These are phyloP conservation scores for Metschnikowia anglica DNA, from an alignment of 805 yeast genomes.

Conservation along the genomic window DNA sequence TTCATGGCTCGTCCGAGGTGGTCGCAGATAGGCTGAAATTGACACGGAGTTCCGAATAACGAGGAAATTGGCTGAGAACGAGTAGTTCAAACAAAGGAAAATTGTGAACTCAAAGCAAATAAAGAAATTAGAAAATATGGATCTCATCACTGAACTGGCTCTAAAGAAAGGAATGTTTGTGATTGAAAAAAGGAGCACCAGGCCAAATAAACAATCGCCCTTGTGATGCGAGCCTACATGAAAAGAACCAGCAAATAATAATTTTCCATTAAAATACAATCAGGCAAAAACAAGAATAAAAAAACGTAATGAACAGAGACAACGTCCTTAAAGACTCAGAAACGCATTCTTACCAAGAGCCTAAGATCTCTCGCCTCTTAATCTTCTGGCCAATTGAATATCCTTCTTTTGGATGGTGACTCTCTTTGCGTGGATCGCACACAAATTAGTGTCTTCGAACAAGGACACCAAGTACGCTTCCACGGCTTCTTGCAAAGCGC, in stretches of 20 bases:
- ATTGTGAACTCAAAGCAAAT: too few species aligned
- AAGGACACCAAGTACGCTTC: slow-evolving; percentile 48
- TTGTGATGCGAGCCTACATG: too few species aligned
- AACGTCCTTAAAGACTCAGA: too few species aligned
- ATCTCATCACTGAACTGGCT: too few species aligned
- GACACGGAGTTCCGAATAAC: slow-evolving; percentile 4
- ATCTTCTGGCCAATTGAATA: slow-evolving; percentile 48
- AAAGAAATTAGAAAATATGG: too few species aligned
- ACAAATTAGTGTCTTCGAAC: slow-evolving; percentile 48
- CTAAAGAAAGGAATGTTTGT: too few species aligned
- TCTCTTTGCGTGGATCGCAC: slow-evolving; percentile 50
- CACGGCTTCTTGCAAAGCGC: slow-evolving; percentile 48
- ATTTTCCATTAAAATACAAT: not conserved
- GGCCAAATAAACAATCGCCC: too few species aligned
- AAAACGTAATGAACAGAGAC: too few species aligned
- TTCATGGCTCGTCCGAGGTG: not conserved
- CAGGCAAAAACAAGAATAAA: not conserved
- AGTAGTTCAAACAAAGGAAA: too few species aligned
- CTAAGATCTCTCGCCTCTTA: slow-evolving; percentile 46
- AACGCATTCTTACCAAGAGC: too few species aligned
- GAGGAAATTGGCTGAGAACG: too few species aligned
- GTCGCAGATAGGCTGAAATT: slow-evolving; percentile 3
- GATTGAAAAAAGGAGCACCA: too few species aligned
- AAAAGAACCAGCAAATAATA: not conserved
- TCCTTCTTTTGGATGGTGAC: slow-evolving; percentile 49